Conservation (phyloP, 257 asterid genomes). For the Fraxinus cuspidata region DNA sequence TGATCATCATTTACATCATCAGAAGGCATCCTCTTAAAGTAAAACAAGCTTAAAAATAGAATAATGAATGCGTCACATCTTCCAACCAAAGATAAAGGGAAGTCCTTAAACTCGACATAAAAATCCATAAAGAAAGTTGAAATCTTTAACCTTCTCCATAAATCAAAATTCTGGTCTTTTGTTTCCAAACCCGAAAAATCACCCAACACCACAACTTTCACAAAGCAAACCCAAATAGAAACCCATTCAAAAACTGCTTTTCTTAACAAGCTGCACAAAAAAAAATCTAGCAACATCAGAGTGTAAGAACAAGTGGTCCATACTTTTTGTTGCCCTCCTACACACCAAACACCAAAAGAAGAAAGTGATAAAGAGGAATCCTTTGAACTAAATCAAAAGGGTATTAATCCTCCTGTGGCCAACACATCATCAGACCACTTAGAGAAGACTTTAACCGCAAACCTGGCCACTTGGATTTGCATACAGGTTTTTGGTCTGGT, state of each 20-base stretch:
- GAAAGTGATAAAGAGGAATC: not conserved
- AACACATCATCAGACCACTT: not conserved
- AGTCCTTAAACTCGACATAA: not conserved
- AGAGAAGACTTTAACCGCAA: not conserved
- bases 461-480: not conserved
- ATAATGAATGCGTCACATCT: not conserved
- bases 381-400: not conserved
- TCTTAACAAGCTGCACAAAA: not conserved
- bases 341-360: not conserved
- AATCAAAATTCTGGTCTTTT: not conserved
- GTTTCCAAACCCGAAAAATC: not conserved
- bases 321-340: not conserved
- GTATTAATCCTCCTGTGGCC: not conserved
- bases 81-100: not conserved
- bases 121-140: not conserved
- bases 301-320: not conserved
- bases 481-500: not conserved
- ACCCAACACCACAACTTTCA: not conserved
- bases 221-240: not conserved
- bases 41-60: not conserved
- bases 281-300: not conserved
- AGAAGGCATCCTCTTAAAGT: not conserved
- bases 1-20: not conserved
- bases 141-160: not conserved
- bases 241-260: not conserved